Conservation (phyloP, 1,139 yeast species). For the Chernovozyma sophiae-reginae region DNA sequence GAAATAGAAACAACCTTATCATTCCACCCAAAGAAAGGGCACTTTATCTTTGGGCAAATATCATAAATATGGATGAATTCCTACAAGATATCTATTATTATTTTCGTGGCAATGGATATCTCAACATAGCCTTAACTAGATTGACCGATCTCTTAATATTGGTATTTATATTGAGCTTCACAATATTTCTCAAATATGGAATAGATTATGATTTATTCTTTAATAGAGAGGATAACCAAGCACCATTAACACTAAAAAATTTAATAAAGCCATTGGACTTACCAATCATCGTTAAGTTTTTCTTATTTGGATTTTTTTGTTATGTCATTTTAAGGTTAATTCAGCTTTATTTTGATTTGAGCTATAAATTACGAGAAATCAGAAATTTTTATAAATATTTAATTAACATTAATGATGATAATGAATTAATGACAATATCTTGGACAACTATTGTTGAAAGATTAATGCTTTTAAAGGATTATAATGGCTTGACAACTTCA, state of each 20-base stretch:
- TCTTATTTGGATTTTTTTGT: constrained; percentile 58
- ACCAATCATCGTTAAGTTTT: constrained; percentile 51
- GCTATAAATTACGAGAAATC: constrained; percentile 57
- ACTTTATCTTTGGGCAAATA: constrained; percentile 93
- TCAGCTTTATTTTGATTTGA: constrained; percentile 53
- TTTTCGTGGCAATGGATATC: constrained; percentile 80
- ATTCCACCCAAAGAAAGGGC: constrained; percentile 74
- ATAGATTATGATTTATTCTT: constrained; percentile 54
- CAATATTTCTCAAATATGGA: constrained; percentile 81
- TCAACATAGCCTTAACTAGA: constrained; percentile 66
- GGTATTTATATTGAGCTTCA: constrained; percentile 70
- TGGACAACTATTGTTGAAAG: constrained; percentile 89
- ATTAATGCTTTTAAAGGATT: constrained; percentile 69
- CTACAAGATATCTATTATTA: constrained; percentile 78
- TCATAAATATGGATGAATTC: constrained; percentile 83
- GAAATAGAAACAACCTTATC: constrained; percentile 15
- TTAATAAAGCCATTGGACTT: constrained; percentile 54
- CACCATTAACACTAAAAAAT: constrained; percentile 32
- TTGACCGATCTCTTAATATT: constrained; percentile 67
- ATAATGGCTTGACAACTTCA: constrained; percentile 61
- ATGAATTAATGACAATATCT: constrained; percentile 84
- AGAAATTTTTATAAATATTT: constrained; percentile 63
- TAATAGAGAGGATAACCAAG: constrained; percentile 22
- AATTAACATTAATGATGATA: constrained; percentile 63
- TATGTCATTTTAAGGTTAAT: constrained; percentile 55